Base-by-base conservation (phyloP, 306 rosid species). In the Cucurbita argyrosperma region DNA sequence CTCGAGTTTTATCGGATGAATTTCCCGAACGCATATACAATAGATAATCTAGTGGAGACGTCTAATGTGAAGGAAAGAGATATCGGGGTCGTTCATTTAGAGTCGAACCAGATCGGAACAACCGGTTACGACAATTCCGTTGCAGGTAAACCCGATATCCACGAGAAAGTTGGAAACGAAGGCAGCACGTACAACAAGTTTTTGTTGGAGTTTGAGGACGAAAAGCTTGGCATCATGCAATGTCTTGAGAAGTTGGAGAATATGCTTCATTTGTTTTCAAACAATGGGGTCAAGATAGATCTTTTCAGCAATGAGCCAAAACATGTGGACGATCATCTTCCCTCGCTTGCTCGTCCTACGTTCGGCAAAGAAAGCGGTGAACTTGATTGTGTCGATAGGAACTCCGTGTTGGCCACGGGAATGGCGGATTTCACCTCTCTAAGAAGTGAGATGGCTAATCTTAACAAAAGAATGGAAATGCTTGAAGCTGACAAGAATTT, bases 211-310 rank as follows among this genome's bases (percentile, higher is more conserved):
- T 85, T 85, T 43, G 89, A 86, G 75, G 84, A 84, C 76, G 98
- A 86, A 80, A 90, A 82, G 81, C 53, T 35, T 53, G 75, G 85
- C 77, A 83, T 94, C 74, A 69, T 77, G 40, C 76, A 88, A 59
- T 58, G 82, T 73, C 80, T 94, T 79, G 83, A 85, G 88, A 89
- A 79, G 76, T 79, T 94, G 79, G 95, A 94, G 87, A 87, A 82
- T 77, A 77, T 86, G 81, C 86, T 89, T 64, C 74, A 80, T 85
- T 75, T 76, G 77, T 78, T 89, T 79, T 77, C 82, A 6, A 54
- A 74, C 54, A 61, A 79, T 15, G 87, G 77, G 30, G 39, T 51
- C 43, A 49, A 12, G 11, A 23, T 53, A 43, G 77, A 74, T 79
- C 61, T 30, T 30, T 30, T 51, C 10, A 75, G 77, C 47, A 81